Evolutionary conservation across 768 basidiomycete genomes (phyloP), one percentile per base, ranked within the genome.

Genomic region (Boletellus emodensis): DNA sequence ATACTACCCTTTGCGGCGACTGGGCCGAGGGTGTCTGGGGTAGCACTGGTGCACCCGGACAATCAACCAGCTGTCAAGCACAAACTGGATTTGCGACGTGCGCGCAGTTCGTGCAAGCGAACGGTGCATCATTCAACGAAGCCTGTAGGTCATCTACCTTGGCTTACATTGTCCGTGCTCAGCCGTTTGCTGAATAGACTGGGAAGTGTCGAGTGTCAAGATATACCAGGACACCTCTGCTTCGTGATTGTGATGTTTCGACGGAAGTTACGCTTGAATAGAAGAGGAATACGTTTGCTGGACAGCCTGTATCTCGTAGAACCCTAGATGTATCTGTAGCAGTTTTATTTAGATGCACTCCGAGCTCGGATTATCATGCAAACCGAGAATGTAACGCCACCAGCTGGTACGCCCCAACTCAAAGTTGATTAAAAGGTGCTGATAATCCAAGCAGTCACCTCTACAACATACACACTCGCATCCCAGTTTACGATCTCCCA

Each of bases 1-100:
- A 93, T 64, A 93, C 87, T 33, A 92, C 91, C 17, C 72, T 94
- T 45, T 91, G 90, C 59, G 93, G 93, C 52, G 89, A 94, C 57
- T 97, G 93, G 94, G 92, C 93, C 11, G 82, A 84, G 42, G 72
- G 71, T 40, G 85, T 81, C n/a, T 97, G 94, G 94, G 72, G 69
- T 43, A 54, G 60, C 20, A 69, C 84, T 44, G 90, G 90, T 28
- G 77, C 85, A 46, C 89, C 88, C 15, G 93, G 93, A 45, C 93
- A 94, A 71, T 82, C 81, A 15, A 80, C 87, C 65, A 92, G 87
- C 66, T 97, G 94, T 61, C 89, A 90, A 14, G 73, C 82, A 58
- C 76, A 79, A 57, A 97, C 94, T 13, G 92, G 91, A 36, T 84
- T 82, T 66, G 72, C 85, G 22, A 88, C 85, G 5, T 97, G 94